Base-by-base conservation (phyloP, 306 rosid genomes). In the Rosa multiflora region DNA sequence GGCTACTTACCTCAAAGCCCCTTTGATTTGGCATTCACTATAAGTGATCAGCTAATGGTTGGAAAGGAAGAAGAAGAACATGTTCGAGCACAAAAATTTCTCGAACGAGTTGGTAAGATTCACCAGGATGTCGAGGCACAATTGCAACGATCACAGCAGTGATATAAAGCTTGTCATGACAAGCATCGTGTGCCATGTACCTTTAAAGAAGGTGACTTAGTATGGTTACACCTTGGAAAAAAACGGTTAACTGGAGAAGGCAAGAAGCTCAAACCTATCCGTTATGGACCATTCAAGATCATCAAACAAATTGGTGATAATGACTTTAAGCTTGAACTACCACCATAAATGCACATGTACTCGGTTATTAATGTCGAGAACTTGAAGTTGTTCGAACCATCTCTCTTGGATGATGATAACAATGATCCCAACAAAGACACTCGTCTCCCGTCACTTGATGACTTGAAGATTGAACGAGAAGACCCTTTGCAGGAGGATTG, bases 261-360 rank as follows among this genome's bases (percentile, higher is more conserved):
- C 23, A 73, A 73, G 49, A 37, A 52, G 17, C 26, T 15, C 8
- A 51, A 53, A 8, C 51, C 64, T 4, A 17, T 73, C 20, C 3
- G 21, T 10, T 53, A 73, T 73, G 67, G 66, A 37, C 77, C 67
- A 0, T 73, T 73, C 51, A 53, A 10, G 8, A 35, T 73, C 47
- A 29, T 53, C 17, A 32, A 52, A 17, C 29, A 32, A 53, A 32
- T 73, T 73, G 46, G 77, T 51, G 48, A 51, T 7, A 73, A 73
- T 35, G 52, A 35, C 18, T 73, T 32, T 3, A 0, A 51, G 5
- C 49, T 73, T 1, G 49, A 73, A 1, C 21, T 73, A 52, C 77
- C 13, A 73, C 48, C 75, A 46, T 70, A 46, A 20, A n/a, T 42
- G 56, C 58, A 47, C 21, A 71, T 71, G 75, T 71, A 71, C 35